Evolutionary conservation across 2,329 filamentous ascomycete species (phyloP), one percentile per base, ranked within the genome.

Genomic region (Daldinia sp.): DNA sequence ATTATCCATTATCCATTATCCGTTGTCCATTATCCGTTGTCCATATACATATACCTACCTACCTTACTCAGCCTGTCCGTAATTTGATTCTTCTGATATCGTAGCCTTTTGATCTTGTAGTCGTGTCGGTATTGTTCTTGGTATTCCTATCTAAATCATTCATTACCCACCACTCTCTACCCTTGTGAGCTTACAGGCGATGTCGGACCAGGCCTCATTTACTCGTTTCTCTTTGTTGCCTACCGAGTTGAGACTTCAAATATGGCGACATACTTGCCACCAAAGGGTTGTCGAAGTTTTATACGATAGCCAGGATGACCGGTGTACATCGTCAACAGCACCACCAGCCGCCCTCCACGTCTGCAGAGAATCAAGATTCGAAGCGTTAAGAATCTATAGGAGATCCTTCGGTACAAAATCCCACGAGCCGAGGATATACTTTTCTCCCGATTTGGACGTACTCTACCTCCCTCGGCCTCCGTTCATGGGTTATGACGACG

Each of bases 331-430:
- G 9, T 72, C 73, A 3, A 75, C 80, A 6, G 67, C 72, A 30
- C 77, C 77, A 10, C 81, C 81, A 0, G 67, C 76, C 9, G 68
- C 80, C 39, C 75, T 83, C 11, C 78, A 80, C 34, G 74, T 73
- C 60, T 79, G 74, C 64, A 76, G 68, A 29, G 81, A 83, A 70
- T 76, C 81, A 5, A 77, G 81, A 34, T 61, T 68, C 34, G 80
- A 82, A 67, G 78, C 77, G 21, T 68, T 78, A 51, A 72, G 74
- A 43, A 61, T 77, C 35, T 83, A 80, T 70, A 74, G 66, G 58
- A 71, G 52, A 30, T 72, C 73, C 30, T 79, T 78, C 63, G 74
- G 73, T 47, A 78, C 77, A 29, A 66, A 66, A 30, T 69, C 72
- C 27, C 72, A 74, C 52, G 66, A 73, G 10, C 66, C 70, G 19